phyloP scores from a whole-genome alignment of 352 stramenopile genomes.

The Phytophthora lateralis region DNA sequence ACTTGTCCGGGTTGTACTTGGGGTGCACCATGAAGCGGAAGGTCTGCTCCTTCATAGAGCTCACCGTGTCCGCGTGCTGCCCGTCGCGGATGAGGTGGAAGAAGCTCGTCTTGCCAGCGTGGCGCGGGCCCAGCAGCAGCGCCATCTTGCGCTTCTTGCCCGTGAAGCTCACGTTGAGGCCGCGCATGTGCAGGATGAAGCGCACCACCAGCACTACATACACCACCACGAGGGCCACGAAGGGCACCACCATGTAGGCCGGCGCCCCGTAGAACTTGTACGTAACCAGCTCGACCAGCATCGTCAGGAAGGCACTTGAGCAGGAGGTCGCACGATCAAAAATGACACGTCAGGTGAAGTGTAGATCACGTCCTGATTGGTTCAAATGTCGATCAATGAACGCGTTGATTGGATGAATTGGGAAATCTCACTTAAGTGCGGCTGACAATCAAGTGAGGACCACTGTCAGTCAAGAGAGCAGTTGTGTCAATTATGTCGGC shows the following conservation, averaged over 20 bases:
- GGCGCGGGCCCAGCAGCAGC: slow-evolving; percentile 66
- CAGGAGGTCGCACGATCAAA: slow-evolving; percentile 9
- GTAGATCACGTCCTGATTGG: no score
- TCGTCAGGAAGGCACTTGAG: slow-evolving; percentile 7
- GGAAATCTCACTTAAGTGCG: background rate
- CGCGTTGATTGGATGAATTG: no score
- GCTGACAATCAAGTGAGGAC: slow-evolving; percentile 16
- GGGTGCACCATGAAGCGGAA: slow-evolving; percentile 67
- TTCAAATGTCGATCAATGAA: no score
- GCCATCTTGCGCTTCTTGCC: slow-evolving; percentile 79
- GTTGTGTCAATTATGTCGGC: slow-evolving; percentile 19
- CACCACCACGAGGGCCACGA: slow-evolving; percentile 43
- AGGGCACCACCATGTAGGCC: slow-evolving; percentile 59
- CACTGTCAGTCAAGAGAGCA: slow-evolving; percentile 2
- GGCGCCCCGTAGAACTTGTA: slow-evolving; percentile 67
- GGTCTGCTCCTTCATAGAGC: slow-evolving; percentile 86
- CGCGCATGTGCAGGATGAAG: slow-evolving; percentile 74
- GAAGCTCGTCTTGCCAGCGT: slow-evolving; percentile 84
- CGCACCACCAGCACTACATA: slow-evolving; percentile 65
- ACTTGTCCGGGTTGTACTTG: slow-evolving; percentile 73
- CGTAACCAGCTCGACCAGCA: slow-evolving; percentile 30
- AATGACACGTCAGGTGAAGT: slow-evolving; percentile 25
- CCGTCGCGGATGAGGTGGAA: slow-evolving; percentile 82
- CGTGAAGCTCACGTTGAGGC: slow-evolving; percentile 61
- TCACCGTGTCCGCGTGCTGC: slow-evolving; percentile 73